Percentiles rank a stretch among this genome's conserved stretches.
Conservation (phyloP, 148 eudicot genomes). For the Cornus kousa region DNA sequence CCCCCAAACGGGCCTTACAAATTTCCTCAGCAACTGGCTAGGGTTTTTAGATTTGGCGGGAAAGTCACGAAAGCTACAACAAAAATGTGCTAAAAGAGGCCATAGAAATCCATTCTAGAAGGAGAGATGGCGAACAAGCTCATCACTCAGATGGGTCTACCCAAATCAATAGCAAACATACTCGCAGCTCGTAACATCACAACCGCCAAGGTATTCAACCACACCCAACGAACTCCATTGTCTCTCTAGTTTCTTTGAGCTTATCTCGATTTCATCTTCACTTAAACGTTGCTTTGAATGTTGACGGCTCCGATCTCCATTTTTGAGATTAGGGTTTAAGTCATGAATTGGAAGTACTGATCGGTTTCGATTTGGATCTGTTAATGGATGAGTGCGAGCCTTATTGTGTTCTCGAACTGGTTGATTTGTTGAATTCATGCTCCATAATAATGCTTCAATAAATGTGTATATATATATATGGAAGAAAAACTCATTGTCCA, state of each 20-base stretch:
- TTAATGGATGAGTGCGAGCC: not conserved
- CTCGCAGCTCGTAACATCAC: not conserved
- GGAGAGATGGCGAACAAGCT: conserved; percentile 3
- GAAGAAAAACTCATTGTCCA: too few relatives aligned
- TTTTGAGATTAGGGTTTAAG: not conserved
- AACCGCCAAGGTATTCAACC: not conserved
- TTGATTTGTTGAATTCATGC: not conserved
- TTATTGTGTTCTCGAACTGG: too few relatives aligned
- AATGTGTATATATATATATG: too few relatives aligned
- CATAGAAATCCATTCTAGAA: not conserved
- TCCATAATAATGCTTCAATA: not conserved
- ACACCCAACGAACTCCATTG: not conserved
- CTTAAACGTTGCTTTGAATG: not conserved
- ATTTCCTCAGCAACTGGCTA: not conserved
- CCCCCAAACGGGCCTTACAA: too few relatives aligned
- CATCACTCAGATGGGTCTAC: not conserved
- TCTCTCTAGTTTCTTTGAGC: not conserved
- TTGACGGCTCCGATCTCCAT: not conserved
- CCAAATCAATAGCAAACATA: not conserved
- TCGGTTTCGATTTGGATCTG: too few relatives aligned
- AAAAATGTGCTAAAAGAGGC: not conserved
- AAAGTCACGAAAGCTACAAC: not conserved
- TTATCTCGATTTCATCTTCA: not conserved
- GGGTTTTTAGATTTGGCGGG: conserved; percentile 3
- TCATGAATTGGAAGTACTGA: not conserved